Evolutionary conservation across 768 basidiomycete species (phyloP), one percentile per base, ranked within the genome.

Genomic region (Pisolithus albus): DNA sequence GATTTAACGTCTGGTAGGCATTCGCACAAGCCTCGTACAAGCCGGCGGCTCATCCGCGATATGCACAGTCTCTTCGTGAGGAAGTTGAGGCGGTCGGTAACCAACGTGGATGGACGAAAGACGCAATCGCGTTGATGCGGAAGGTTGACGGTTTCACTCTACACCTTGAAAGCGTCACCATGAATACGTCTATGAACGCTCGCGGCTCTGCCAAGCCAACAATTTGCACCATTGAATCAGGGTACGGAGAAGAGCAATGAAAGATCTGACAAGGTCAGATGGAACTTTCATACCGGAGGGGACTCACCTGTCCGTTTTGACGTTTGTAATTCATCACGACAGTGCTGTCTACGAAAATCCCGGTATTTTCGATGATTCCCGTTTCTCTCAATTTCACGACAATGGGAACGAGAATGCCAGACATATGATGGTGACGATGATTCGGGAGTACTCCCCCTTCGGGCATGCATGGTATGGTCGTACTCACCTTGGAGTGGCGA

Each of bases 351-450:
- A 76, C 42, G 55, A 67, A 1, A 61, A 72, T 32, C 53, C 75
- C 0, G 23, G 61, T 0, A 52, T 48, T 4, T 76, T 83, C 54
- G 70, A 79, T 37, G 73, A 73, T 0, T 79, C 77, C 62, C 75
- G 80, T 2, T 82, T 79, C 55, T 62, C 69, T 0, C 59, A 67
- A 15, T 62, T 71, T 56, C 57, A 65, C 41, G 64, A 73, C n/a
- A 56, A 50, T 32, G 59, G 66, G 2, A 68, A 56, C 2, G 72
- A 73, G 19, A 54, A 47, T 7, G 53, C 45, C 2, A 71, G 67
- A 53, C 61, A 72, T 39, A 69, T 68, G 46, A 67, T 71, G 41
- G 65, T 66, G 21, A 65, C 69, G 15, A 70, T 70, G 0, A 56
- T 59, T 30, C 62, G 30, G 34, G 59, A 56, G 6, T 76, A 62